Percentiles rank a stretch among this genome's conserved stretches.
Conservation (phyloP, 2,329 filamentous ascomycete genomes). For the Westerdykella aurantiaca region DNA sequence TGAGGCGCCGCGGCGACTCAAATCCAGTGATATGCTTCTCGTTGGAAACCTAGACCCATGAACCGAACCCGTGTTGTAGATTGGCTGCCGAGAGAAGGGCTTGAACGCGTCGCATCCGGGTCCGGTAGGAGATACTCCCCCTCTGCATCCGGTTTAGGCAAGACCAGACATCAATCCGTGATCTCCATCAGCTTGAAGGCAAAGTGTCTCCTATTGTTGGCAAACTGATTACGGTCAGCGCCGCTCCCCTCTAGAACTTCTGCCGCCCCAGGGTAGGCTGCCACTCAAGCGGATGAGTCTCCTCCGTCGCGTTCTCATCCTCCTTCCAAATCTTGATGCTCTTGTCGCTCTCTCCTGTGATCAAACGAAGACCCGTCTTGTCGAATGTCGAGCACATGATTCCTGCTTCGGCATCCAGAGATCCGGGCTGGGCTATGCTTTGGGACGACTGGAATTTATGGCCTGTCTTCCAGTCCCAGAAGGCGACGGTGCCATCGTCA, state of each 20-base stretch:
- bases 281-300: constrained; percentile 90
- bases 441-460: constrained; percentile 86
- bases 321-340: constrained; percentile 90
- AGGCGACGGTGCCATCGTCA: constrained; percentile 92
- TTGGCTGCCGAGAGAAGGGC: no score
- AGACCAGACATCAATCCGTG: no score
- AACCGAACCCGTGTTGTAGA: no score
- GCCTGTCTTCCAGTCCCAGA: constrained; percentile 99
- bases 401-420: constrained; percentile 86
- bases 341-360: constrained; percentile 95
- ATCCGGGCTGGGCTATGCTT: constrained; percentile 88
- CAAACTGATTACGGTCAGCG: no score
- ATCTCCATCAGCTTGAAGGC: no score
- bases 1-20: no score
- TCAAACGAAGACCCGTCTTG: constrained; percentile 77
- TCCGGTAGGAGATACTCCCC: not conserved
- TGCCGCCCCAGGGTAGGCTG: constrained; percentile 71
- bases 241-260: constrained; percentile 48
- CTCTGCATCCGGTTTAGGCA: not conserved
- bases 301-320: constrained; percentile 83
- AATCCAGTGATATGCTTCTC: no score
- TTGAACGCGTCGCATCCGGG: no score
- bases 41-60: no score
- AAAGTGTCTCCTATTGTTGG: no score
- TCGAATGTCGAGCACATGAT: constrained; percentile 95